Percentiles rank a stretch among this genome's conserved stretches.
phyloP scores from a whole-genome alignment of 2,329 filamentous ascomycete species.

The Colletotrichum sp. region DNA sequence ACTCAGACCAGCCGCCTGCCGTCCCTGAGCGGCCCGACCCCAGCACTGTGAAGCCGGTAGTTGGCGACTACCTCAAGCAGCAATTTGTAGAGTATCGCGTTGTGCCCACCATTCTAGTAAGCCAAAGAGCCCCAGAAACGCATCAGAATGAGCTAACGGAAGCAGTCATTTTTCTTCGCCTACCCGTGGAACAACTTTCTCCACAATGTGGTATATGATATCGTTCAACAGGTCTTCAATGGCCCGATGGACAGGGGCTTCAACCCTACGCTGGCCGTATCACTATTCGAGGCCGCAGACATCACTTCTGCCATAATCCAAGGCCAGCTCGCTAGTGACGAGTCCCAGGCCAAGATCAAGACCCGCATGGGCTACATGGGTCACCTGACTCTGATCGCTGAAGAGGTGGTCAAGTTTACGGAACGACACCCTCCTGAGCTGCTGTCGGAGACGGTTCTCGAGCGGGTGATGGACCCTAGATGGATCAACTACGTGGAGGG shows the following conservation, averaged over 20 bases:
- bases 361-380: conserved; percentile 99
- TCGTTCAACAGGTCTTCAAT: conserved; percentile 99
- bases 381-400: conserved; percentile 93
- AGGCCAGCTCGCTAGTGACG: conserved; percentile 86
- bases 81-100: conserved; percentile 95
- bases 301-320: conserved; percentile 92
- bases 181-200: conserved; percentile 99
- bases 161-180: conserved; percentile 92
- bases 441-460: conserved; percentile 81
- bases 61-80: conserved; percentile 93
- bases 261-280: conserved; percentile 87
- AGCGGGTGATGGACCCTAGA: conserved; percentile 85
- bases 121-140: conserved; percentile 30
- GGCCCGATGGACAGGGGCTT: conserved; percentile 96
- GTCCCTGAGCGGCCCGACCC: conserved; percentile 20
- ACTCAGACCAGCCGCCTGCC: conserved; percentile 16
- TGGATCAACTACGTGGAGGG: conserved; percentile 97
- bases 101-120: conserved; percentile 92
- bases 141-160: neutral
- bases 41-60: conserved; percentile 66
- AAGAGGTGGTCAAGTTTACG: conserved; percentile 98
- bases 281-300: conserved; percentile 88
- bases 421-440: conserved; percentile 91
- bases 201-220: conserved; percentile 98
- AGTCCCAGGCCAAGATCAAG: conserved; percentile 80